Conservation (phyloP, 768 basidiomycete species). For the Phaeotremella fagi region DNA sequence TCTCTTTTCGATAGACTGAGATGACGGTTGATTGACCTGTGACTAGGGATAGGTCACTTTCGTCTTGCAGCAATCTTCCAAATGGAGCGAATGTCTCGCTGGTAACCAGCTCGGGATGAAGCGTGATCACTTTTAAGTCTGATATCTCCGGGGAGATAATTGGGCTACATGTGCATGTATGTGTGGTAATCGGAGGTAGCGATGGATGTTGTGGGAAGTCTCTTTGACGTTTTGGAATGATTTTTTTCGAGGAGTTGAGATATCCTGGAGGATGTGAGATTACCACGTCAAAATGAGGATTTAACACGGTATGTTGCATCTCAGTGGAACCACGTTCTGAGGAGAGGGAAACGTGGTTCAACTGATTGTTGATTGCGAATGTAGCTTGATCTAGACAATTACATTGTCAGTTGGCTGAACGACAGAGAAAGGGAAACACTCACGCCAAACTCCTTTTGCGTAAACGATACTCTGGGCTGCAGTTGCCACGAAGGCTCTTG, state of each 20-base stretch:
- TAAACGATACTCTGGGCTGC: conserved; percentile 82
- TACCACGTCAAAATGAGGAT: conserved; percentile 2
- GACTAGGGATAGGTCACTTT: conserved; percentile 56
- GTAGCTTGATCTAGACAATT: too few relatives aligned
- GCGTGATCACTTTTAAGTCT: too few relatives aligned
- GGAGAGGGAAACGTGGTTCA: too few relatives aligned
- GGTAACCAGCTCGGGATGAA: conserved; percentile 58
- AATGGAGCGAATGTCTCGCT: conserved; percentile 76
- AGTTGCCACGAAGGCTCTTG: conserved; percentile 77
- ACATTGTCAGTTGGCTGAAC: too few relatives aligned
- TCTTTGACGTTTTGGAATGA: too few relatives aligned
- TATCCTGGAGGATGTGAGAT: background rate
- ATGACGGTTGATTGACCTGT: conserved; percentile 62
- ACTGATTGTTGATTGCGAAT: too few relatives aligned
- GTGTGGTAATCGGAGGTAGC: background rate
- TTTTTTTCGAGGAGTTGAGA: too few relatives aligned
- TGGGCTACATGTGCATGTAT: background rate
- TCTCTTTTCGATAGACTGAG: conserved; percentile 78
- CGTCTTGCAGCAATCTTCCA: conserved; percentile 84
- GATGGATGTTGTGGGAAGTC: too few relatives aligned
- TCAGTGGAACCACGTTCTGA: too few relatives aligned
- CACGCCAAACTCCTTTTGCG: conserved; percentile 80
- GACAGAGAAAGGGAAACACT: too few relatives aligned
- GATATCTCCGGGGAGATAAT: background rate
- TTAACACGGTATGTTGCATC: conserved; percentile 28